Conservation (phyloP, 2,329 filamentous ascomycete genomes). For the Diplodia scrobiculata region DNA sequence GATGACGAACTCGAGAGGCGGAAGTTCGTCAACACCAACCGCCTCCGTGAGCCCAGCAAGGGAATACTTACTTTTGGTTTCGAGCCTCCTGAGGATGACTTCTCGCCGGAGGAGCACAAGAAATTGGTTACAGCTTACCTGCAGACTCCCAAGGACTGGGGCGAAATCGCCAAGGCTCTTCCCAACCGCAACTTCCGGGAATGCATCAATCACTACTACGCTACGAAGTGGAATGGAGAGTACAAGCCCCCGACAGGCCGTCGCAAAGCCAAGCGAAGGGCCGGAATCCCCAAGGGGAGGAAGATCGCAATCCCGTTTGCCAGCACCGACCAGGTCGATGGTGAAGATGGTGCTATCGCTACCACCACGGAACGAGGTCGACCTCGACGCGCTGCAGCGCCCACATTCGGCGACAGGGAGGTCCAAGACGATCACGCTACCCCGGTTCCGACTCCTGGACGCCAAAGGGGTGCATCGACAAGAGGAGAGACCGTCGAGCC, state of each 20-base stretch:
- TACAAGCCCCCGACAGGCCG: conserved; percentile 58
- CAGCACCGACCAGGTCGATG: conserved; percentile 53
- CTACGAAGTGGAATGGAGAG: conserved; percentile 72
- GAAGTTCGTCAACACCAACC: conserved; percentile 66
- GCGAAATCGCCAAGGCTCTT: conserved; percentile 69
- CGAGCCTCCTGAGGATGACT: conserved; percentile 72
- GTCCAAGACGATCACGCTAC: conserved; percentile 52
- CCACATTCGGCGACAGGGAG: conserved; percentile 69
- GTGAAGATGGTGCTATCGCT: conserved; percentile 43
- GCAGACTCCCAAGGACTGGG: conserved; percentile 78
- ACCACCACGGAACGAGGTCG: conserved; percentile 53
- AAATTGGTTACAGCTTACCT: conserved; percentile 74
- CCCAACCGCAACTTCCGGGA: conserved; percentile 71
- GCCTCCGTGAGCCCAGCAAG: conserved; percentile 64
- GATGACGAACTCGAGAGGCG: conserved; percentile 61
- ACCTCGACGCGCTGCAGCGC: conserved; percentile 61
- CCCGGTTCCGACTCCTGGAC: conserved; percentile 61
- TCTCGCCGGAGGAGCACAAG: conserved; percentile 69
- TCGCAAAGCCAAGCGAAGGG: conserved; percentile 22
- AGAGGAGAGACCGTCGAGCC: conserved; percentile 30
- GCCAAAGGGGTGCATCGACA: conserved; percentile 49
- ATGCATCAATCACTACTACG: conserved; percentile 84
- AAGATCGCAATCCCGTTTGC: conserved; percentile 20
- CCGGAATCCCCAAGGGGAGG: conserved; percentile 19
- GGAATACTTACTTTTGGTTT: conserved; percentile 72